Evolutionary conservation across 2,329 filamentous ascomycete species (phyloP), one percentile per base, ranked within the genome.

Genomic region (Aureobasidium sp.): DNA sequence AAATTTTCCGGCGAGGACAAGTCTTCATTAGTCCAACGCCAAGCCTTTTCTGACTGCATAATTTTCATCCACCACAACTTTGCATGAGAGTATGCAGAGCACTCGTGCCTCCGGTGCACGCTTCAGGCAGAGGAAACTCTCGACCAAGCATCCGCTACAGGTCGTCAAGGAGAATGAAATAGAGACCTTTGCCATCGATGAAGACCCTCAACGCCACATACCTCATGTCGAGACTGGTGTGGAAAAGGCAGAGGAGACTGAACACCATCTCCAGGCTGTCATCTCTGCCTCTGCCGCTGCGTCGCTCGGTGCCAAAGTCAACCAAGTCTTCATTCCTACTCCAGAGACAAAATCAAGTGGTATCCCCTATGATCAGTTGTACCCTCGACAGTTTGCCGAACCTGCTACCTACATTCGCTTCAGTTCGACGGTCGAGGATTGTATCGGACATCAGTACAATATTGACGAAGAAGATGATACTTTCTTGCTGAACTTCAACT

Each of bases 351-450:
- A 80, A 70, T 72, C 72, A 36, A 84, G 82, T 75, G 80, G 78
- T 67, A 80, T 93, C 76, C 84, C 90, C 76, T 99, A 97, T 87
- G 90, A 95, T 76, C 84, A 88, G 70, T 84, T 97, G 69, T 97
- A 97, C 73, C 84, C 88, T 55, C 85, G 84, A 67, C 79, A 81
- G 63, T 97, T 93, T 77, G 84, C 87, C 70, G 88, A 95, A 75
- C 91, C 94, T 58, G 86, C 87, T 65, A 94, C 92, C 65, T 97
- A 97, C 77, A 96, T 99, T 73, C 91, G 93, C 67, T 97, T 96
- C 78, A 97, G 94, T 66, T 93, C 96, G 68, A 99, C 94, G 2
- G 93, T 99, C 65, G 94, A 99, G 77, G 94, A 99, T 76, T 96
- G 89, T 70, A 88, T 91, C 71, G 89, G 90, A 70, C 89, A 88